These are phyloP conservation scores for Aspergillus sp. DNA, from an alignment of 2,329 filamentous ascomycete species.

Conservation along the genomic window DNA sequence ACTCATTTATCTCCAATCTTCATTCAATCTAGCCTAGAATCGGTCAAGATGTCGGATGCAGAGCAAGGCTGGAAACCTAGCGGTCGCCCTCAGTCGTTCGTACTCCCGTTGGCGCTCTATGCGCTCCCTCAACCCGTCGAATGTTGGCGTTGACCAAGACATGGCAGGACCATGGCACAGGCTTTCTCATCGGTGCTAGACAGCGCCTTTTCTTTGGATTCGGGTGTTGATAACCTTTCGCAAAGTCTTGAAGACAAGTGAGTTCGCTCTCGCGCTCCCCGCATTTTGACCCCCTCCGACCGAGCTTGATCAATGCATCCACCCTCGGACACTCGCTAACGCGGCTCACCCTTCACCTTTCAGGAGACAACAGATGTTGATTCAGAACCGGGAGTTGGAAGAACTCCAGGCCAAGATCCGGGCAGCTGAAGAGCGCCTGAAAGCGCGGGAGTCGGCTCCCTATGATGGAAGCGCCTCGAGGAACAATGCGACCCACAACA, in stretches of 20 bases:
- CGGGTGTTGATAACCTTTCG: conserved; percentile 70
- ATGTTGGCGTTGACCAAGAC: conserved; percentile 23
- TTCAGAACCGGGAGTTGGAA: conserved; percentile 76
- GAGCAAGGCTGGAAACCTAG: conserved; percentile 79
- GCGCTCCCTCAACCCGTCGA: conserved; percentile 6
- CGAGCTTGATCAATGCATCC: neutral
- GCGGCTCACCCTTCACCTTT: neutral
- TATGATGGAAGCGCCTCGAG: conserved; percentile 12
- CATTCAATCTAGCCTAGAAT: neutral
- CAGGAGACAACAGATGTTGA: conserved; percentile 77
- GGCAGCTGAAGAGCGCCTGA: conserved; percentile 79
- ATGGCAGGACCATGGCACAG: conserved; percentile 73
- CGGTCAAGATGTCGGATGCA: conserved; percentile 55
- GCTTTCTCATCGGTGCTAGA: conserved; percentile 85
- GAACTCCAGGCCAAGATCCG: conserved; percentile 79
- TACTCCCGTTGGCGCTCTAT: conserved; percentile 27
- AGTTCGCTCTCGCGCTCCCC: conserved; percentile 6
- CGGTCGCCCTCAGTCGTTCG: conserved; percentile 80
- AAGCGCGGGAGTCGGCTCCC: conserved; percentile 31
- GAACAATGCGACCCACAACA: conserved; percentile 14
- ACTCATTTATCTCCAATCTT: neutral
- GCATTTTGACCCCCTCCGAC: neutral
- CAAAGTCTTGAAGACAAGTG: conserved; percentile 80
- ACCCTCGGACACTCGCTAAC: neutral
- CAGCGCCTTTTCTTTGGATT: conserved; percentile 85